Evolutionary conservation across 1,284 basidiomycete species (phyloP).

Genomic region (Irpex sp.): DNA sequence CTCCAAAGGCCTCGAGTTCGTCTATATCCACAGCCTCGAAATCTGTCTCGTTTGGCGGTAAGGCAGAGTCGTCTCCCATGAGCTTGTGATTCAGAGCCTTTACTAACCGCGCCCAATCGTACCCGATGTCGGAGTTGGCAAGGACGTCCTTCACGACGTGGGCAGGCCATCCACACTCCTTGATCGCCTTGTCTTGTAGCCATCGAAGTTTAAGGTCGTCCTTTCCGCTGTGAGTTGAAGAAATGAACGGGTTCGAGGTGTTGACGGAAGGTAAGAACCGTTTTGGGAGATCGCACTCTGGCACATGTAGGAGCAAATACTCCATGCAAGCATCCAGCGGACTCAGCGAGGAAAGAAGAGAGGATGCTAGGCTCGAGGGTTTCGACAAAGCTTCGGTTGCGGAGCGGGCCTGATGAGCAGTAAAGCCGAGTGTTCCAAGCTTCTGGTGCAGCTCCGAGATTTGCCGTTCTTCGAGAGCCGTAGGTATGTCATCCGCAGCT

Average conservation of each 20-base stretch:
- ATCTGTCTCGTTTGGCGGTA: not conserved
- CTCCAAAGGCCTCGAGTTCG: constrained; percentile 72
- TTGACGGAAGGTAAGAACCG: constrained; percentile 59
- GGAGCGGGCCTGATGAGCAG: constrained; percentile 42
- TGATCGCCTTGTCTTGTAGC: constrained; percentile 80
- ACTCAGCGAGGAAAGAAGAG: constrained; percentile 44
- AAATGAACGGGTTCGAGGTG: constrained; percentile 69
- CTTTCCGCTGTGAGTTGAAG: constrained; percentile 53
- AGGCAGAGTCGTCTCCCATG: constrained; percentile 30
- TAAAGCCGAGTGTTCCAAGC: constrained; percentile 58
- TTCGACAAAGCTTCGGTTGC: constrained; percentile 50
- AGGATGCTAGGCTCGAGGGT: constrained; percentile 48
- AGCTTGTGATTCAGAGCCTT: constrained; percentile 48
- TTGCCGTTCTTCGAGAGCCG: constrained; percentile 24
- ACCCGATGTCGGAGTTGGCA: constrained; percentile 32
- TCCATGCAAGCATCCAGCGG: constrained; percentile 70
- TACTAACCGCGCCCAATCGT: constrained; percentile 50
- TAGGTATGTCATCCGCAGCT: constrained; percentile 36
- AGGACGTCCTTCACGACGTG: constrained; percentile 63
- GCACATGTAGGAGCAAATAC: constrained; percentile 70
- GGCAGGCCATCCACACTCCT: constrained; percentile 82
- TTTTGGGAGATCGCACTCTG: constrained; percentile 76
- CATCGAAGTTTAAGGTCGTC: constrained; percentile 74
- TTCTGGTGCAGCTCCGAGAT: constrained; percentile 46
- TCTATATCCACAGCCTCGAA: constrained; percentile 44